Evolutionary conservation across 768 basidiomycete genomes (phyloP).

Genomic region (Termitomyces sp.): DNA sequence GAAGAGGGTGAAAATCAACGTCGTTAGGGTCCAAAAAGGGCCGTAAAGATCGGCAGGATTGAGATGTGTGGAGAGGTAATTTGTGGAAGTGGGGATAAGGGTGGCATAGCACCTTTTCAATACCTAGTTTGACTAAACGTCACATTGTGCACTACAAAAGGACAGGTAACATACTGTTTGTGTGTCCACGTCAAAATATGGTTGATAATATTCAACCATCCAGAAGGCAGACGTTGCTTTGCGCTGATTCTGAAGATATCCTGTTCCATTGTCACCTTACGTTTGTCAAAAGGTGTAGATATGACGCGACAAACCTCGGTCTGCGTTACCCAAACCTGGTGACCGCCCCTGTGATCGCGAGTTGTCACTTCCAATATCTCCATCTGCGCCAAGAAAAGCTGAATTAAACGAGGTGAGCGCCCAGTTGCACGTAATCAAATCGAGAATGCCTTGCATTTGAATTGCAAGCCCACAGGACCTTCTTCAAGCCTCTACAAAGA

Average conservation of each 20-base stretch:
- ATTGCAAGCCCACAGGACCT: slow-evolving; percentile 67
- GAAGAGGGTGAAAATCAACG: slow-evolving; percentile 90
- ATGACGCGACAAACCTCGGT: slow-evolving; percentile 41
- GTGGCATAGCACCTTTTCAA: slow-evolving; percentile 75
- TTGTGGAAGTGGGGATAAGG: slow-evolving; percentile 66
- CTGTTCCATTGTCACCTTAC: slow-evolving; percentile 29
- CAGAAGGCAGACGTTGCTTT: slow-evolving; percentile 62
- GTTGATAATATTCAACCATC: slow-evolving; percentile 83
- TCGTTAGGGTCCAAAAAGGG: slow-evolving; percentile 97
- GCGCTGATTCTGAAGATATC: slow-evolving; percentile 59
- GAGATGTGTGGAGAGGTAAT: slow-evolving; percentile 61
- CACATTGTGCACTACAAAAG: neutral
- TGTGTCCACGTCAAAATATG: slow-evolving; percentile 88
- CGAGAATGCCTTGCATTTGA: slow-evolving; percentile 51
- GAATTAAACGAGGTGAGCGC: neutral
- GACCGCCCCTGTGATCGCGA: slow-evolving; percentile 27
- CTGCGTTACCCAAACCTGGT: slow-evolving; percentile 46
- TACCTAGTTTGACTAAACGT: slow-evolving; percentile 39
- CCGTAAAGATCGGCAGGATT: slow-evolving; percentile 80
- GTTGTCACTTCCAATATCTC: slow-evolving; percentile 22
- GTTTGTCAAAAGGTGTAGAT: neutral
- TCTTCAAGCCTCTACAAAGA: slow-evolving; percentile 53
- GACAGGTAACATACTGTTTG: slow-evolving; percentile 45
- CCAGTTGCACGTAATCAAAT: neutral
- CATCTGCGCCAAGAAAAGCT: slow-evolving; percentile 60